phyloP scores from a whole-genome alignment of 176 grass and related monocot genomes.

The Canna indica region DNA sequence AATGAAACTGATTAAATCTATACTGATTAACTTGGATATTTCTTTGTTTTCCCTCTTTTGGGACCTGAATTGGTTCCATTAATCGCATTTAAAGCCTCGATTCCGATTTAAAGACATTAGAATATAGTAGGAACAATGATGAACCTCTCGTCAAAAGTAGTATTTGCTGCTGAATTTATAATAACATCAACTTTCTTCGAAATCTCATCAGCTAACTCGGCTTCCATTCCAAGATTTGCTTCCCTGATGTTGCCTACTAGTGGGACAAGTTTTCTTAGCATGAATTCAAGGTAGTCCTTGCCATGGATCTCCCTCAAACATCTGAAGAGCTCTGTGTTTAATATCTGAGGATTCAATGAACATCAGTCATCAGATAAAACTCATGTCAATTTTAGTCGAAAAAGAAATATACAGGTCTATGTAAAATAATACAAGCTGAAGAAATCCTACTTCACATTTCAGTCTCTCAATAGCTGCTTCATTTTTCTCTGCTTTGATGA shows the following conservation, averaged over 20 bases:
- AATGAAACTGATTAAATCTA: too few species aligned
- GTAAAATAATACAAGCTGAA: background rate
- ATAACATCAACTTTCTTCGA: slow-evolving; percentile 55
- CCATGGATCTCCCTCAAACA: slow-evolving; percentile 59
- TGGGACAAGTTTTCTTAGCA: slow-evolving; percentile 55
- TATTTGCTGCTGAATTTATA: slow-evolving; percentile 79
- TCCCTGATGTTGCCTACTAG: slow-evolving; percentile 74
- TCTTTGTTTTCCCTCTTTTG: too few species aligned
- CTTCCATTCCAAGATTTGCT: slow-evolving; percentile 58
- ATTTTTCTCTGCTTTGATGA: slow-evolving; percentile 74
- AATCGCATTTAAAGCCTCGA: too few species aligned
- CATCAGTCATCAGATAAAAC: background rate
- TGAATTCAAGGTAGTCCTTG: slow-evolving; percentile 49
- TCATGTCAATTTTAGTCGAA: slow-evolving; percentile 7
- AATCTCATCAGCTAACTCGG: slow-evolving; percentile 51
- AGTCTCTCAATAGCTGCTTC: slow-evolving; percentile 51
- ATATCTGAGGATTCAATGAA: slow-evolving; percentile 58
- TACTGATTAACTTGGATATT: too few species aligned
- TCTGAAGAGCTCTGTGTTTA: slow-evolving; percentile 69
- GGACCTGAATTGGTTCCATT: too few species aligned
- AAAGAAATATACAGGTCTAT: background rate
- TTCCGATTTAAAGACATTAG: too few species aligned
- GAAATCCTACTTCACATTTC: slow-evolving; percentile 41
- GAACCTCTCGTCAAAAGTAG: slow-evolving; percentile 95
- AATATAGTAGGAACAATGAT: too few species aligned